These are phyloP conservation scores for Colletotrichum paranaense DNA, from an alignment of 2,329 filamentous ascomycete species.

Conservation along the genomic window DNA sequence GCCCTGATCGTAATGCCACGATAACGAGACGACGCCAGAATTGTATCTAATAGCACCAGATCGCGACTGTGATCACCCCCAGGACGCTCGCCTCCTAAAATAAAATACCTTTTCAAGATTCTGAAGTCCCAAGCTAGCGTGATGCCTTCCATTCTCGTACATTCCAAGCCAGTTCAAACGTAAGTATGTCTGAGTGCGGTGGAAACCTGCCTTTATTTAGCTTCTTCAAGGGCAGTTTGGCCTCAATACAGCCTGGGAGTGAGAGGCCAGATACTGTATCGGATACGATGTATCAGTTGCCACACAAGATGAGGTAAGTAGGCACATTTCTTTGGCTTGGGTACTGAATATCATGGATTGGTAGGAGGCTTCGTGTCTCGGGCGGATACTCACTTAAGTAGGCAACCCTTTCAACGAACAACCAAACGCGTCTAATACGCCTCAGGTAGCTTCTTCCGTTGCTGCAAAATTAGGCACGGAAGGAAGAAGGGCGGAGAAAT, in stretches of 20 bases:
- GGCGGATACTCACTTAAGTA: background rate
- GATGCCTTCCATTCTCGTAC: no score
- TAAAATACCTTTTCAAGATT: background rate
- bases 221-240: no score
- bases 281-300: no score
- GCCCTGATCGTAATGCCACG: background rate
- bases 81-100: background rate
- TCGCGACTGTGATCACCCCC: background rate
- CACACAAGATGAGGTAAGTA: no score
- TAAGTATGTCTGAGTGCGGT: no score
- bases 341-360: background rate
- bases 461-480: background rate
- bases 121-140: no score
- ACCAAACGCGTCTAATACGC: no score
- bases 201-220: no score
- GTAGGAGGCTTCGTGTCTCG: background rate
- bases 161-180: no score
- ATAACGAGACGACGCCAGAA: background rate
- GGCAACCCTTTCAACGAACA: background rate
- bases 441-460: background rate
- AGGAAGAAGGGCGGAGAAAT: background rate
- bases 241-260: no score
- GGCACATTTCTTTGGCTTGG: no score
- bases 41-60: slow-evolving; percentile 9
- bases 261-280: fast-evolving